Conservation (phyloP, 371 early-diverging fungal genomes). For the Basidiobolus meristosporus region DNA sequence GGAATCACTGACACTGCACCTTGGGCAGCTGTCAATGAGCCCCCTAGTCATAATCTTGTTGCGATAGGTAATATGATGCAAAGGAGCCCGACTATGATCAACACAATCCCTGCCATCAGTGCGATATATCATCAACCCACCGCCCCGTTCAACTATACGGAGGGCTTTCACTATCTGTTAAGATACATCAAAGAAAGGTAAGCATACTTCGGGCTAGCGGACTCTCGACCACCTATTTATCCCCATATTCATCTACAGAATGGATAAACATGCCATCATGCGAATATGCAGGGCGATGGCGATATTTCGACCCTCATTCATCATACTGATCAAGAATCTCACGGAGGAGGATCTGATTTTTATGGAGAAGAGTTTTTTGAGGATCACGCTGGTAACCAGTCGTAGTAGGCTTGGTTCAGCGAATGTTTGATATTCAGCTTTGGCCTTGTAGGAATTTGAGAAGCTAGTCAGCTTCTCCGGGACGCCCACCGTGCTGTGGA, state of each 20-base stretch:
- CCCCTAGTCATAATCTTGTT: constrained; percentile 1
- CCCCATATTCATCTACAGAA: constrained; percentile 19
- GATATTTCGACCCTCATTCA: constrained; percentile 72
- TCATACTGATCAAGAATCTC: constrained; percentile 75
- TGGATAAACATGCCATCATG: constrained; percentile 68
- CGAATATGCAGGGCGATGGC: constrained; percentile 73
- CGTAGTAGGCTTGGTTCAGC: background rate
- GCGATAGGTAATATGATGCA: background rate
- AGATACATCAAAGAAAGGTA: constrained; percentile 57
- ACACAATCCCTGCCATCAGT: constrained; percentile 11
- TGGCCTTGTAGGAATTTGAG: constrained; percentile 51
- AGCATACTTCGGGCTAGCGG: constrained; percentile 1
- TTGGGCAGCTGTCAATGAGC: constrained; percentile 1
- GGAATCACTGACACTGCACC: constrained; percentile 4
- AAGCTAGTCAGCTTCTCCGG: constrained; percentile 79
- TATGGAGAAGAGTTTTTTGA: constrained; percentile 82
- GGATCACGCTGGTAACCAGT: constrained; percentile 46
- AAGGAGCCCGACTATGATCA: constrained; percentile 3
- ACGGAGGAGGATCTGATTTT: constrained; percentile 80
- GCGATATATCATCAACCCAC: constrained; percentile 55
- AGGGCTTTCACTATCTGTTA: constrained; percentile 73
- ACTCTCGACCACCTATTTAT: background rate
- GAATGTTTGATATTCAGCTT: background rate
- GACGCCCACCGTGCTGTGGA: constrained; percentile 90
- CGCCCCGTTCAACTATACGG: constrained; percentile 66